Base-by-base conservation (phyloP, 352 stramenopile species). In the Phytophthora melonis region DNA sequence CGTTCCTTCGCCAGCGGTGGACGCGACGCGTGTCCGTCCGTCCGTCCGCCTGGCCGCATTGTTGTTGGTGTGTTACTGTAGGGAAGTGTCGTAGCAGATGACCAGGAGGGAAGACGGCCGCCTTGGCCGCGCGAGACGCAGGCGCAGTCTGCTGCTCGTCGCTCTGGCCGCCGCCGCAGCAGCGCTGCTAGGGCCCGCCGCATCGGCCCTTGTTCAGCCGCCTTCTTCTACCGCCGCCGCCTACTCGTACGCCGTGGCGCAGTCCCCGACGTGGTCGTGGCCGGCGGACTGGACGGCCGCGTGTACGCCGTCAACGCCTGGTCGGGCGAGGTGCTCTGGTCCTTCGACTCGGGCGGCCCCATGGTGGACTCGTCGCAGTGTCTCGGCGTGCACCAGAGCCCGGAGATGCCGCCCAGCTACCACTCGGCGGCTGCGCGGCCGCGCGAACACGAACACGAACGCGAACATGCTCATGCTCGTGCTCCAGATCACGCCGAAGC, bases 241-340 rank as follows among this genome's bases (percentile, higher is more conserved):
- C 5, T 75, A 72, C n/a, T 70, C 77, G 25, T 79, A 69, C 62
- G 43, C 54, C 8, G 36, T 58, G 23, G 32, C 49, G 6, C 62
- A 81, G 34, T 70, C 65, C 6, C 64, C 72, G 87, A 93, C 34
- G 69, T 95, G 50, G 65, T 95, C 2, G 76, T 96, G 13, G 83
- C 85, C n/a, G 89, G 89, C 14, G 86, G 87, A 0, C 75, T 94
- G 21, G 88, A 94, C 68, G 89, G 89, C 8, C 84, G 86, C 47
- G 84, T 96, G 61, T 93, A 89, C 64, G 89, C 87, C 41, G 71
- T 96, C 54, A 78, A 94, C 58, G 89, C 89, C 63, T 96, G 89
- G 89, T 92, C 87, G 3, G 89, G 89, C 39, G 72, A 94, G 25
- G 76, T 93, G 41, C 74, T 94, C 49, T 94, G 88, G 86, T 91